Evolutionary conservation across 805 yeast species (phyloP), one percentile per base, ranked within the genome.

Genomic region (Suhomyces kilbournensis): DNA sequence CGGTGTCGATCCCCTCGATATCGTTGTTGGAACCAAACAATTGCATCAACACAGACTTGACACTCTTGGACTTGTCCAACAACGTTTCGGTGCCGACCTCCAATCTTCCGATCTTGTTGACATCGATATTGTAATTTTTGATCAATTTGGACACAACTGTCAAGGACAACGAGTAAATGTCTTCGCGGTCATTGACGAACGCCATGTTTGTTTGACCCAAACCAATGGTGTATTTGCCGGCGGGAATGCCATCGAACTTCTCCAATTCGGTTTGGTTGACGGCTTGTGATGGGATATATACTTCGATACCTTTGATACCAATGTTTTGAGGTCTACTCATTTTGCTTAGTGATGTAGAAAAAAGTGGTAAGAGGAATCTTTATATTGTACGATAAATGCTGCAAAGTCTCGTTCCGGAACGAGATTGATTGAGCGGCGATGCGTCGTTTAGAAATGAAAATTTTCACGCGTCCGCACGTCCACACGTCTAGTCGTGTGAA

Each of bases 31-130:
- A 93, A 53, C 87, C 90, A 61, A 94, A 86, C 60, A 94, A 83
- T 76, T 92, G 97, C 89, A 91, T 93, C 71, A 94, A 80, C 42
- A 94, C 96, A 35, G 97, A 84, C 78, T 94, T 94, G 67, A 93
- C 96, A 43, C 97, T 88, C 79, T 94, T 94, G 62, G 98, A 91
- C 76, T 94, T 94, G 76, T 94, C 99, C 62, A 94, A 79, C 64
- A 94, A 79, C 48, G 99, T 93, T 79, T 94, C 99, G 53, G 99
- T 94, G 66, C 99, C 99, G 57, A 94, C 98, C 75, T 94, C 99
- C 64, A 94, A 80, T 71, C 99, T 85, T 63, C 99, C 99, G 66
- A 94, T 83, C 51, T 81, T 75, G 67, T 79, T 76, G 48, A 90
- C 83, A 71, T 93, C 97, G 63, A 94, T 81, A 70, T 85, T 78